Evolutionary conservation across 2,329 filamentous ascomycete species (phyloP), one percentile per base, ranked within the genome.

Genomic region (Verticillium tricorpus): DNA sequence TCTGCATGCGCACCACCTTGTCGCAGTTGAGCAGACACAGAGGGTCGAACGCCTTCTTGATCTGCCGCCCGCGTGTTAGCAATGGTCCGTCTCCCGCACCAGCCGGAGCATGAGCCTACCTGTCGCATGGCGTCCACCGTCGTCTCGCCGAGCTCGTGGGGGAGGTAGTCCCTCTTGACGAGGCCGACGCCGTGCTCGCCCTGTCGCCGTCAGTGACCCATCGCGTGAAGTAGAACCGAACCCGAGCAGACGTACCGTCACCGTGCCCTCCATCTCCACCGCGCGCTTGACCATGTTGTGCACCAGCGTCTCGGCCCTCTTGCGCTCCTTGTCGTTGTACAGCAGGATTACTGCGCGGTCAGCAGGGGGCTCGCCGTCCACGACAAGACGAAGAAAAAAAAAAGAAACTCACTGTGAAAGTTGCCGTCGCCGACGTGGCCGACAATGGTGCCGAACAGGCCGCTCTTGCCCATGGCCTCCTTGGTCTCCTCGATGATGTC

Each of bases 281-380:
- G 92, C 92, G 64, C 90, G 82, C 82, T 93, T 93, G 61, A 94
- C 90, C 92, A 95, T 95, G 62, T 87, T 83, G 72, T 93, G 90
- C 31, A 95, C 89, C 31, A 94, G 78, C 50, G 82, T 82, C 70
- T 92, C 89, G 2, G 89, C 89, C 60, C 84, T 82, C 62, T 80
- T 76, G 66, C 88, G 83, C 73, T 94, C 87, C 25, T 81, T 77
- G n/a, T 90, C 85, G 62, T 86, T 89, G 70, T 85, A 86, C 8
- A 85, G 70, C 19, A 87, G 70, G 59, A 87, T 85, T 7, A 83
- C 79, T 82, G 50, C 3, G 25, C 17, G 1, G 57, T 72, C 59
- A 71, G 67, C 58, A 40, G 6, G 5, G 28, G 5, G 5, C 28
- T 28, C 28, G 28, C 3, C 28, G 28, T 28, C 28, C 28, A 8